Base-by-base conservation (phyloP, 2,329 filamentous ascomycete genomes). In the Clarireedia sp. region DNA sequence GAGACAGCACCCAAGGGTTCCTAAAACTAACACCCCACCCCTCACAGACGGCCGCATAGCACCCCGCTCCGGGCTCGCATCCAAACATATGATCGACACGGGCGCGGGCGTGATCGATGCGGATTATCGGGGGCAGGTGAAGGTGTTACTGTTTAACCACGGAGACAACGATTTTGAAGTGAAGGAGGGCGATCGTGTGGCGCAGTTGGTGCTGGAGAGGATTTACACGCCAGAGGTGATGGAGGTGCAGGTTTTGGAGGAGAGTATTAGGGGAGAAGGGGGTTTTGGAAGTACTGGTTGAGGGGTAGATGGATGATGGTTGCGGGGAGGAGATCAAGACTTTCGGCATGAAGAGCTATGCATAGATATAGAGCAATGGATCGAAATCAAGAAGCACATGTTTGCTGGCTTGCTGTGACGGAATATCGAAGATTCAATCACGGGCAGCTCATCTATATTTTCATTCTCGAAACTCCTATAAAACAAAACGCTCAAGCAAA, bases 21-120 rank as follows among this genome's bases (percentile, higher is more conserved):
- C n/a, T n/a, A n/a, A 17, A 24, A 38, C 33, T 52, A 45, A 56
- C 23, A 16, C 6, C n/a, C 17, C 10, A 5, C n/a, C 14, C 12
- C 16, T 26, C 19, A 5, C 60, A 92, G 89, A 97, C 70, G 92
- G 92, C 63, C 86, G 91, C 56, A 83, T 96, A 54, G 91, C 91
- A 3, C 91, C 91, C 9, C 87, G 91, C 62, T 94, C 89, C n/a
- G 90, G 90, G 48, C 85, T 96, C 37, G 92, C 92, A 2, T 79
- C 85, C 58, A 99, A 99, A 76, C 84, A 97, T 75, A 94, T 91
- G 74, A 97, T 99, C 70, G 90, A 96, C 71, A 94, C 89, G 0
- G 90, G 95, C 60, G 94, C 94, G 0, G 94, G 94, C 54, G 94
- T 99, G 61, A 97, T 99, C 66, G 94, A 99, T 72, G 91, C 92